Percentiles rank a stretch among this genome's conserved stretches.
Conservation (phyloP, 768 basidiomycete species). For the Astraeus odoratus region DNA sequence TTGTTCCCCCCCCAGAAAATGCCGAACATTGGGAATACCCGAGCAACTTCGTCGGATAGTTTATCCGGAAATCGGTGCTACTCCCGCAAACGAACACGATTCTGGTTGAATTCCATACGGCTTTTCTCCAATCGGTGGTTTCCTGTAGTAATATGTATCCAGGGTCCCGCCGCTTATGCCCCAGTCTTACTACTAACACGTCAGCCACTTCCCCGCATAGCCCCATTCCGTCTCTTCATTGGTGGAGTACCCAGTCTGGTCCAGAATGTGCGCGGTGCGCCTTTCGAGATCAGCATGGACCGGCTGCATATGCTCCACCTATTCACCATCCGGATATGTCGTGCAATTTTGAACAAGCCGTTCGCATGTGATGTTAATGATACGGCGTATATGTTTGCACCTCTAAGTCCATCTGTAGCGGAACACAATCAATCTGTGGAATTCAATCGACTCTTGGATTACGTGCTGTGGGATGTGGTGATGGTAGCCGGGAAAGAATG, state of each 20-base stretch:
- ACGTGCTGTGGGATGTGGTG: constrained; percentile 62
- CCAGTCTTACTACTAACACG: constrained; percentile 65
- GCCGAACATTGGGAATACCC: constrained; percentile 3
- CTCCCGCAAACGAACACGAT: constrained; percentile 50
- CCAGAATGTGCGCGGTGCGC: constrained; percentile 38
- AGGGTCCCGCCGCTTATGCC: constrained; percentile 32
- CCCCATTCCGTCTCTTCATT: constrained; percentile 54
- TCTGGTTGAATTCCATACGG: constrained; percentile 50
- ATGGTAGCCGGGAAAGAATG: constrained; percentile 45
- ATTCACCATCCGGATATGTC: constrained; percentile 60
- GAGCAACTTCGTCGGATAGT: constrained; percentile 18
- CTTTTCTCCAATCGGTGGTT: constrained; percentile 14
- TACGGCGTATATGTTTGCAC: constrained; percentile 63
- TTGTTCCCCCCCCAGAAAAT: constrained; percentile 29
- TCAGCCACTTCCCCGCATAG: constrained; percentile 53
- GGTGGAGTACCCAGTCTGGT: constrained; percentile 39
- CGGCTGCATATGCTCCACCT: constrained; percentile 43
- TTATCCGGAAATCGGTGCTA: constrained; percentile 46
- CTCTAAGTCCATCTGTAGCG: constrained; percentile 35
- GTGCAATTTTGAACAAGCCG: constrained; percentile 62
- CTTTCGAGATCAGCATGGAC: constrained; percentile 41
- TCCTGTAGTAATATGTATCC: constrained; percentile 37
- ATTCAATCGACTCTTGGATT: constrained; percentile 28
- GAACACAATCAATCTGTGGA: constrained; percentile 21
- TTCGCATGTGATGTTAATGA: constrained; percentile 46